phyloP scores from a whole-genome alignment of 371 early-diverging fungal species.

The Lichtheimia hyalospora region DNA sequence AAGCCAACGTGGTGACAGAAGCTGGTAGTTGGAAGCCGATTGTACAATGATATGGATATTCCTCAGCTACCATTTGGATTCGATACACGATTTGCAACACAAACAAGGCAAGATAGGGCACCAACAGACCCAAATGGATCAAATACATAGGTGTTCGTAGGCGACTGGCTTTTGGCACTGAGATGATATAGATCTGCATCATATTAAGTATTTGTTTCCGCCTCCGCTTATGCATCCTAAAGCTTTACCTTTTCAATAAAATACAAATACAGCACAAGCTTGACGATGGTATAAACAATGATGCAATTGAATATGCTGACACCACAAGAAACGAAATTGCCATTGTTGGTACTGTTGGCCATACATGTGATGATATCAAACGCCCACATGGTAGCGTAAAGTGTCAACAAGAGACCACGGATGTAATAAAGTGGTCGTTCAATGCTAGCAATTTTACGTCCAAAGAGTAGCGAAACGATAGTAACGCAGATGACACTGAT shows the following conservation, averaged over 20 bases:
- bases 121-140: slow-evolving; percentile 38
- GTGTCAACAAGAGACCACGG: slow-evolving; percentile 33
- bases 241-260: slow-evolving; percentile 46
- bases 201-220: not conserved
- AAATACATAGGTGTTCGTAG: slow-evolving; percentile 43
- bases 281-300: slow-evolving; percentile 33
- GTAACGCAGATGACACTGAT: slow-evolving; percentile 37
- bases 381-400: slow-evolving; percentile 34
- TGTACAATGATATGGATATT: slow-evolving; percentile 41
- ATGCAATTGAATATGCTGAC: slow-evolving; percentile 38
- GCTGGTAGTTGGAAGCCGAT: slow-evolving; percentile 50
- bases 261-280: slow-evolving; percentile 42
- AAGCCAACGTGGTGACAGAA: slow-evolving; percentile 39
- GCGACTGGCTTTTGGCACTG: slow-evolving; percentile 38
- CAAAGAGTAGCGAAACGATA: slow-evolving; percentile 37
- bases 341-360: slow-evolving; percentile 40
- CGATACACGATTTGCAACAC: slow-evolving; percentile 39
- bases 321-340: slow-evolving; percentile 33
- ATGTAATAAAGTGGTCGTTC: slow-evolving; percentile 40
- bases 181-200: slow-evolving; percentile 40
- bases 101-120: slow-evolving; percentile 44
- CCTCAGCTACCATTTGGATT: slow-evolving; percentile 16
- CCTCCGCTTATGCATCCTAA: not conserved
- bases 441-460: slow-evolving; percentile 39
- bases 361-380: slow-evolving; percentile 33